These are phyloP conservation scores for Agaricus blazei DNA, from an alignment of 768 basidiomycete species.

Conservation along the genomic window DNA sequence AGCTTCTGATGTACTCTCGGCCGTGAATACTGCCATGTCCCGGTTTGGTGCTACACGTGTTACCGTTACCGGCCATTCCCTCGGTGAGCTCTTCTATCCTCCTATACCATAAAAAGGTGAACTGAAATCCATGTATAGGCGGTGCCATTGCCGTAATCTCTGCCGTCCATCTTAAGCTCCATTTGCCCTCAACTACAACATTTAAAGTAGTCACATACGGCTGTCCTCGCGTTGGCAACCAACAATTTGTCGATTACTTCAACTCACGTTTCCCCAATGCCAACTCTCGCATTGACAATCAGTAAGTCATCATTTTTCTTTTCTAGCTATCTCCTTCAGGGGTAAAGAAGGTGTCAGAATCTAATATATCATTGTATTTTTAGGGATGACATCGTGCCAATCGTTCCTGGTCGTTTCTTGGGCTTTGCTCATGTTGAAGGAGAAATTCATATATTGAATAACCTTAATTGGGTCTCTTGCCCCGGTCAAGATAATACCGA, in stretches of 20 bases:
- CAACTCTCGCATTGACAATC: slow-evolving; percentile 18
- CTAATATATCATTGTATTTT: neutral
- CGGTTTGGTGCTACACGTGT: slow-evolving; percentile 26
- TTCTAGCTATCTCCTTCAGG: neutral
- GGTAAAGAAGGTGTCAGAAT: neutral
- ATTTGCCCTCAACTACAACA: slow-evolving; percentile 33
- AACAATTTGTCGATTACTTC: slow-evolving; percentile 21
- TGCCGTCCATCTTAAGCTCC: slow-evolving; percentile 42
- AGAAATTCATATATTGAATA: slow-evolving; percentile 34
- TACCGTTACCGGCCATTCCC: slow-evolving; percentile 38
- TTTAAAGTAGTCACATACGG: slow-evolving; percentile 36
- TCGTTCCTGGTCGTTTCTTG: slow-evolving; percentile 28
- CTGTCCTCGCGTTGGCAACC: slow-evolving; percentile 37
- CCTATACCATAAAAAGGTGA: neutral
- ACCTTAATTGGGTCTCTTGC: slow-evolving; percentile 22
- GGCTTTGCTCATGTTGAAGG: slow-evolving; percentile 35
- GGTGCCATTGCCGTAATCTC: slow-evolving; percentile 41
- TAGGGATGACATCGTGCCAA: slow-evolving; percentile 24
- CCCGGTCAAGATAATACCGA: slow-evolving; percentile 22
- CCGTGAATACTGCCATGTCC: slow-evolving; percentile 31
- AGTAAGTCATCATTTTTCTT: slow-evolving; percentile 8
- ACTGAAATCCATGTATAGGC: slow-evolving; percentile 16
- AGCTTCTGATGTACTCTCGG: slow-evolving; percentile 33
- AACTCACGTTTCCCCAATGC: slow-evolving; percentile 15
- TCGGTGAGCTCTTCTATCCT: slow-evolving; percentile 22